phyloP scores from a whole-genome alignment of 108 stramenopile species.

The Discostella stelligeroides region DNA sequence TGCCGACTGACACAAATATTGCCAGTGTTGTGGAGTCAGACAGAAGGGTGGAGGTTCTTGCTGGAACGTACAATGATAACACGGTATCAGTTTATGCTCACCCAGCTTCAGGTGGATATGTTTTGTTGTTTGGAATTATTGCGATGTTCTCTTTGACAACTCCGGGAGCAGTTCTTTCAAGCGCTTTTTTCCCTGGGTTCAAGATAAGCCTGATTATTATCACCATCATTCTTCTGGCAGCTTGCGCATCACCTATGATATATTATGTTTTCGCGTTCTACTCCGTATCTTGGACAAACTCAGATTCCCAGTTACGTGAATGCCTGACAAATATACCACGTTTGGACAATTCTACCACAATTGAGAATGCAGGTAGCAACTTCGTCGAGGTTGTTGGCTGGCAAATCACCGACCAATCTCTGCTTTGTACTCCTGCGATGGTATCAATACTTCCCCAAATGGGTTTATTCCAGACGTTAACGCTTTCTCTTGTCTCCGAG shows the following conservation, averaged over 20 bases:
- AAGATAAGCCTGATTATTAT: conserved; percentile 43
- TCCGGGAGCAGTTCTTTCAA: conserved; percentile 52
- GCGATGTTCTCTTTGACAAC: conserved; percentile 45
- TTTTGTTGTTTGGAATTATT: conserved; percentile 44
- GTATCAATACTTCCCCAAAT: conserved; percentile 57
- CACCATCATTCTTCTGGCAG: conserved; percentile 32
- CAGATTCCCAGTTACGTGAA: conserved; percentile 5
- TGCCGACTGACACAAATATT: neutral
- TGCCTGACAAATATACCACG: conserved; percentile 11
- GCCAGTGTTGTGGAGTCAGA: neutral
- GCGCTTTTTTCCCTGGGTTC: conserved; percentile 51
- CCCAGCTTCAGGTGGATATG: conserved; percentile 44
- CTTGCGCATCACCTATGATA: conserved; percentile 43
- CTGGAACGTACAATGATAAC: conserved; percentile 27
- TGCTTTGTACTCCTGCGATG: conserved; percentile 33
- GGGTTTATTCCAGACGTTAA: conserved; percentile 50
- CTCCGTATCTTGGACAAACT: neutral
- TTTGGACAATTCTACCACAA: conserved; percentile 26
- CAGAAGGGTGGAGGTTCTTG: conserved; percentile 2
- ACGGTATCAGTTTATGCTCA: conserved; percentile 37
- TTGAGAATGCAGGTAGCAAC: conserved; percentile 21
- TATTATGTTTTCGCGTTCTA: neutral
- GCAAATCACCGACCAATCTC: conserved; percentile 1
- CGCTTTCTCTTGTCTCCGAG: conserved; percentile 33
- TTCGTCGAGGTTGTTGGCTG: conserved; percentile 55